Evolutionary conservation across 345 rosid species (phyloP).

Genomic region (Gossypium herbaceum): DNA sequence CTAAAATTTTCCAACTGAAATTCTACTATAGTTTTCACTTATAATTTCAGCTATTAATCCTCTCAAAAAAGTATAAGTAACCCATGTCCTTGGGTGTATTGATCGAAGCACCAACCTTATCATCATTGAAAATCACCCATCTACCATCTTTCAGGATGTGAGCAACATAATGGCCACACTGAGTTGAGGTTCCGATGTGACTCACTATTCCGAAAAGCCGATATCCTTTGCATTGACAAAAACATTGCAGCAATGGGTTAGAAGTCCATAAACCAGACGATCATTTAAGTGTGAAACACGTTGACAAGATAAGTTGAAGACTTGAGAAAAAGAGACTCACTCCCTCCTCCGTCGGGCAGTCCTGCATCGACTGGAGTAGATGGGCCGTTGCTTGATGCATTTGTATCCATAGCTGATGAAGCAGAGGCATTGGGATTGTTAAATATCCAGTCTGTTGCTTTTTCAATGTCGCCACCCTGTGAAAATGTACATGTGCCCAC

Average conservation of each 20-base stretch:
- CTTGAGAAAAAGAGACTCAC: slow-evolving; percentile 44
- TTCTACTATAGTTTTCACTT: neutral
- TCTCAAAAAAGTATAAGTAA: slow-evolving; percentile 88
- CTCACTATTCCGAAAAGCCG: slow-evolving; percentile 84
- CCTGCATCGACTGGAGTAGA: slow-evolving; percentile 35
- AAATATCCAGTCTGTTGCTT: slow-evolving; percentile 99
- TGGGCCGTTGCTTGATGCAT: slow-evolving; percentile 45
- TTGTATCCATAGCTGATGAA: slow-evolving; percentile 66
- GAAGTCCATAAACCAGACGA: neutral
- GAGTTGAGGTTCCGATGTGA: slow-evolving; percentile 94
- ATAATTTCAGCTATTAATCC: slow-evolving; percentile 46
- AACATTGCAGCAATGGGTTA: neutral
- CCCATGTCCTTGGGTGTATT: slow-evolving; percentile 98
- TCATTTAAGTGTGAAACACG: slow-evolving; percentile 2
- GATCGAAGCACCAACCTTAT: slow-evolving; percentile 79
- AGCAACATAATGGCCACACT: slow-evolving; percentile 93
- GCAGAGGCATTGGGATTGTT: slow-evolving; percentile 72
- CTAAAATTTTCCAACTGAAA: neutral
- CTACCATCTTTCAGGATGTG: slow-evolving; percentile 82
- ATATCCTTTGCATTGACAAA: slow-evolving; percentile 53
- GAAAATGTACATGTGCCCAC: slow-evolving; percentile 2
- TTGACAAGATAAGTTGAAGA: neutral
- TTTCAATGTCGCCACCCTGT: slow-evolving; percentile 91
- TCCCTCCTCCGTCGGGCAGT: slow-evolving; percentile 88
- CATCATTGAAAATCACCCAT: slow-evolving; percentile 91